A percentile compares a stretch with the other conserved stretches of the same genome.
Conservation (phyloP, 78 protist species). For the Dictyostelium discoideum region DNA sequence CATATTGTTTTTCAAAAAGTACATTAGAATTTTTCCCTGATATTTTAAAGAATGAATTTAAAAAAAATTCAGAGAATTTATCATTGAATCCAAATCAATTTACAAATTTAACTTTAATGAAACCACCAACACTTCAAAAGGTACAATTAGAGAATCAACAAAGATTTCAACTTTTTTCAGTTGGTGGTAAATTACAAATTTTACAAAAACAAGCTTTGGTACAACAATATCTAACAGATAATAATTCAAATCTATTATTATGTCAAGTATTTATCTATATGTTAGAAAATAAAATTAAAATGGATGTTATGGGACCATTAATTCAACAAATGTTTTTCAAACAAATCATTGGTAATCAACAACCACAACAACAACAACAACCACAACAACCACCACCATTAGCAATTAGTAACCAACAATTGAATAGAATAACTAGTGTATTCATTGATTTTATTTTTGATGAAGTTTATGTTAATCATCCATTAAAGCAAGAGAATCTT, state of each 20-base stretch:
- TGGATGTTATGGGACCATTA: background rate
- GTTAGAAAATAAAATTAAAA: background rate
- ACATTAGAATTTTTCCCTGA: constrained; percentile 39
- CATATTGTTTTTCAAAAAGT: background rate
- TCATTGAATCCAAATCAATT: background rate
- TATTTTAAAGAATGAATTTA: background rate
- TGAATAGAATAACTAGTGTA: background rate
- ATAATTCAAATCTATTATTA: background rate
- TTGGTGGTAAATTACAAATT: background rate
- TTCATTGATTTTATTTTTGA: constrained; percentile 25
- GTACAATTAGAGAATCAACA: background rate
- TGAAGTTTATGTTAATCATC: background rate
- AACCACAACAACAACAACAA: background rate
- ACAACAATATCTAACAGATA: background rate
- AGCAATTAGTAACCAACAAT: background rate
- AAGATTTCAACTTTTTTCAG: background rate
- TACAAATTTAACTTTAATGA: background rate
- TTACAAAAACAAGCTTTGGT: background rate
- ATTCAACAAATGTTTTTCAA: background rate
- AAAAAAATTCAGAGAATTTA: background rate
- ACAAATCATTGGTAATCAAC: background rate
- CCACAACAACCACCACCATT: background rate
- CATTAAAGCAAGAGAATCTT: background rate
- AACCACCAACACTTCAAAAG: constrained; percentile 28
- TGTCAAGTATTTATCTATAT: constrained; percentile 14